Evolutionary conservation across 2,329 filamentous ascomycete genomes (phyloP), one percentile per base, ranked within the genome.

Genomic region (Aspergillus spinulosporus): DNA sequence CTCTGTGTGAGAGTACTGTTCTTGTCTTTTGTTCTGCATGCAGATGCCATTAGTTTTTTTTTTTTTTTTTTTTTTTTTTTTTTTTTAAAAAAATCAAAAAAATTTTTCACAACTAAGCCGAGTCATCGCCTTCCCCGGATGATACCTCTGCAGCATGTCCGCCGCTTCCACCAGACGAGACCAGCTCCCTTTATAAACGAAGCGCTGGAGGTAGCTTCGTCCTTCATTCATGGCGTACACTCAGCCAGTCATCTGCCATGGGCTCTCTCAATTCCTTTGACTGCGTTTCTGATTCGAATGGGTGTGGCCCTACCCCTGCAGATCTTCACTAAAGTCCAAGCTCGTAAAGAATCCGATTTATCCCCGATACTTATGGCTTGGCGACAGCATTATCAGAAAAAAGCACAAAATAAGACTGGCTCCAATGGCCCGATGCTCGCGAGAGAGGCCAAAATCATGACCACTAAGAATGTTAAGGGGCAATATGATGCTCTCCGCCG

Each of bases 211-310:
- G 64, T 73, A 31, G 76, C 80, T 2, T 77, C 81, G 60, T 68
- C 70, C 49, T 65, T 80, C 56, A 72, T 84, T 52, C 72, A 79
- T 54, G 62, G 72, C 28, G 63, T 91, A 72, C 81, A 85, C 64
- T 67, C 67, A 21, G 9, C 74, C 40, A 77, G 74, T 12, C 72
- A 75, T 43, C 71, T 85, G 2, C 75, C 82, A 53, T 86, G 83
- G 83, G 79, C 71, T 6, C 72, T 75, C 9, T 78, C 80, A 15
- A 77, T 86, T 43, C 83, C 83, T 3, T 68, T 84, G 52, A 76
- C 81, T 3, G 83, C 83, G 3, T 64, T 85, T 42, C 49, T 79
- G 12, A 72, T 84, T 2, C 80, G 83, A 47, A 73, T 69, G 14
- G 54, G 73, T 5, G 66, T 84, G 49, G 75, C 79, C 42, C 69